Conservation (phyloP, 306 rosid species). For the Abrus precatorius region DNA sequence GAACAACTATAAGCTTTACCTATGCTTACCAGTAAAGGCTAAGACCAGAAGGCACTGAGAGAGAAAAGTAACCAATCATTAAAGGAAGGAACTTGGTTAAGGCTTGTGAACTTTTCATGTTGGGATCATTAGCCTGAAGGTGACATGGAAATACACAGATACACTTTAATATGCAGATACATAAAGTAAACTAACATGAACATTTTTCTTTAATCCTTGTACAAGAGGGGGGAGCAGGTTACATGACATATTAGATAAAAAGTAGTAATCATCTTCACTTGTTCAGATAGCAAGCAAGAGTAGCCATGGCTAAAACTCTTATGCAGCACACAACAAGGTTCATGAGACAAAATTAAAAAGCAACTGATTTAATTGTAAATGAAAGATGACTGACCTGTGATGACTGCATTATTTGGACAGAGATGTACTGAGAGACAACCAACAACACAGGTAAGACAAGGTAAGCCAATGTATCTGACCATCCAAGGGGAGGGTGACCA, state of each 20-base stretch:
- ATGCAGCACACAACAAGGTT: conserved; percentile 34
- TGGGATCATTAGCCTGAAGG: conserved; percentile 84
- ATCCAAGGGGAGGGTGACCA: conserved; percentile 99
- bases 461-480: conserved; percentile 98
- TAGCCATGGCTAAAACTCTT: conserved; percentile 17
- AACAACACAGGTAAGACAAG: conserved; percentile 91
- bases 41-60: conserved; percentile 98
- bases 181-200: conserved; percentile 29
- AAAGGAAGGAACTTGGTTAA: conserved; percentile 87
- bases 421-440: conserved; percentile 84
- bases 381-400: conserved; percentile 80
- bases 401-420: conserved; percentile 95
- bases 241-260: conserved; percentile 24
- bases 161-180: conserved; percentile 29
- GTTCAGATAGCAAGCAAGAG: conserved; percentile 28
- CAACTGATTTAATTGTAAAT: conserved; percentile 37
- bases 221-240: conserved; percentile 21
- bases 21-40: conserved; percentile 94
- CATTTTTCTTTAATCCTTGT: conserved; percentile 25
- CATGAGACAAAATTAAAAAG: conserved; percentile 15
- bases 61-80: conserved; percentile 95
- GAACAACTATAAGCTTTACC: conserved; percentile 34
- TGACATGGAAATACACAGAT: conserved; percentile 24
- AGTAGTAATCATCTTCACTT: neutral
- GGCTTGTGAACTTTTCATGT: conserved; percentile 88